Conservation (phyloP, 495 filamentous ascomycete genomes). For the Penicillium lagena region DNA sequence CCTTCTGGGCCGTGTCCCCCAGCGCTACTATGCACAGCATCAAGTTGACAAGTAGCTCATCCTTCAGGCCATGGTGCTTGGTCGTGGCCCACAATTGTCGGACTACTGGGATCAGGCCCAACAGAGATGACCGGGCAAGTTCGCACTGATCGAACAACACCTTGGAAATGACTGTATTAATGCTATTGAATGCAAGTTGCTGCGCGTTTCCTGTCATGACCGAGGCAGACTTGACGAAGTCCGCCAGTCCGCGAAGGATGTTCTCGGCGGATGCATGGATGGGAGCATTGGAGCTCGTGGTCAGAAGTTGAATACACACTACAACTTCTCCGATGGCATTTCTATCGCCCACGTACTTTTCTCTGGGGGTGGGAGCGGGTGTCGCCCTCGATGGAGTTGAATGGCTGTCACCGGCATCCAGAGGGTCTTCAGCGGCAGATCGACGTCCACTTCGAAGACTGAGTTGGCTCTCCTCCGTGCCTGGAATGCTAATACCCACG, state of each 20-base stretch:
- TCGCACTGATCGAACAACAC: conserved; percentile 61
- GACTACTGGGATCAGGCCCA: conserved; percentile 63
- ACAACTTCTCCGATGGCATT: conserved; percentile 52
- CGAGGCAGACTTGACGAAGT: conserved; percentile 54
- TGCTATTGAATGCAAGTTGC: conserved; percentile 62
- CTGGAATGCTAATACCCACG: conserved; percentile 11
- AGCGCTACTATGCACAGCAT: conserved; percentile 47
- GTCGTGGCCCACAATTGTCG: conserved; percentile 62
- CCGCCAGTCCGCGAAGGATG: conserved; percentile 51
- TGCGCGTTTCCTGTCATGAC: conserved; percentile 54
- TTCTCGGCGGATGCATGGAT: conserved; percentile 50
- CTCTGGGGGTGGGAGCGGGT: conserved; percentile 18
- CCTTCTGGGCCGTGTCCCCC: conserved; percentile 15
- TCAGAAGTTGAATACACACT: conserved; percentile 59
- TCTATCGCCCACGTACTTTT: conserved; percentile 20
- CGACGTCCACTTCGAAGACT: conserved; percentile 21
- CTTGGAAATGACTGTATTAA: conserved; percentile 64
- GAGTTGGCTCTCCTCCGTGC: conserved; percentile 21
- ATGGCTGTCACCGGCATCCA: conserved; percentile 18
- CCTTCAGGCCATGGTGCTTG: conserved; percentile 53
- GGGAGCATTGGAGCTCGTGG: conserved; percentile 64
- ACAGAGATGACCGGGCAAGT: conserved; percentile 50
- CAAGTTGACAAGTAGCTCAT: conserved; percentile 68
- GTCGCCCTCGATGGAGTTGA: conserved; percentile 29
- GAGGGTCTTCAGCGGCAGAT: conserved; percentile 17